Percentiles rank a stretch among this genome's conserved stretches.
Conservation (phyloP, 805 yeast species). For the Kodamaea restingae region DNA sequence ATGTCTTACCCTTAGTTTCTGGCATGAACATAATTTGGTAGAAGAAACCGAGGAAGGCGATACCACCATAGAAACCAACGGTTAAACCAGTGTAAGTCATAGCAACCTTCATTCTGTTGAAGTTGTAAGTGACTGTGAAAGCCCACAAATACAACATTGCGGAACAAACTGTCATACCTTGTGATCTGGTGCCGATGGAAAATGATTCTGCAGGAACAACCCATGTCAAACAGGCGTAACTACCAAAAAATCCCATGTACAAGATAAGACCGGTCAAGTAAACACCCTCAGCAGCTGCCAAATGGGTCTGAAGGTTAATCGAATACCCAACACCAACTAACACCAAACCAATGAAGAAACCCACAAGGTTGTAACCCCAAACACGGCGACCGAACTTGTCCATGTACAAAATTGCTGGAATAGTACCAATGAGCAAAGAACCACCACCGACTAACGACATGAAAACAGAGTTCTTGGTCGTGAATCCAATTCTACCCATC, state of each 20-base stretch:
- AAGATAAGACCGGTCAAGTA: constrained; percentile 57
- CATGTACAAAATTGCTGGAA: constrained; percentile 77
- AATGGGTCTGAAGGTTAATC: constrained; percentile 29
- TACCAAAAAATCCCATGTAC: constrained; percentile 72
- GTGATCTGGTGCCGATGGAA: constrained; percentile 69
- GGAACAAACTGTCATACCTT: constrained; percentile 70
- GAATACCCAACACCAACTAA: constrained; percentile 70
- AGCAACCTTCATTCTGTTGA: constrained; percentile 55
- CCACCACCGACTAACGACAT: constrained; percentile 76
- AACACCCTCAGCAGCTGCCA: constrained; percentile 52
- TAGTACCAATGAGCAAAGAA: constrained; percentile 72
- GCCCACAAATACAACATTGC: constrained; percentile 79
- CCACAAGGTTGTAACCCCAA: constrained; percentile 56
- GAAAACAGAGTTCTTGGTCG: constrained; percentile 54
- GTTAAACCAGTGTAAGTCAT: constrained; percentile 61
- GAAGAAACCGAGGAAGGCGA: constrained; percentile 54
- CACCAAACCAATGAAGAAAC: constrained; percentile 57
- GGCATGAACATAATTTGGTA: constrained; percentile 65
- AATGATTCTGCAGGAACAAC: constrained; percentile 49
- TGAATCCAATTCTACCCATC: constrained; percentile 47
- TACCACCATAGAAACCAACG: constrained; percentile 69
- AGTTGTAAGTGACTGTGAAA: constrained; percentile 68
- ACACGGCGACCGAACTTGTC: constrained; percentile 81
- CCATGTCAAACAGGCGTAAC: constrained; percentile 76
- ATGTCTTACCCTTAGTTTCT: constrained; percentile 74